Conservation (phyloP, 768 basidiomycete species). For the Chalciporus pseudorubinellus region DNA sequence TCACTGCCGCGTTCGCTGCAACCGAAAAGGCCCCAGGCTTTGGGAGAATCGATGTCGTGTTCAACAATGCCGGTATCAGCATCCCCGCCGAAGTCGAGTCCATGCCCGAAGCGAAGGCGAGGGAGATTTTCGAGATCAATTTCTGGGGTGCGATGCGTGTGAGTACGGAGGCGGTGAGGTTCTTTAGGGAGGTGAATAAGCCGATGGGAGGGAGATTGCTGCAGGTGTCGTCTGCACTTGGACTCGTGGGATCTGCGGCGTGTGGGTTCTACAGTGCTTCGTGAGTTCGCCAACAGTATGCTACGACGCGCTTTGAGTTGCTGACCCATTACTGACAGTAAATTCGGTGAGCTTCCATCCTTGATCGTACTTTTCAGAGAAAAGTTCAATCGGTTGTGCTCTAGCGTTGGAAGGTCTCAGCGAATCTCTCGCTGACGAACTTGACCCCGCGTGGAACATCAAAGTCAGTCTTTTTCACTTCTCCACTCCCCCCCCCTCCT, state of each 20-base stretch:
- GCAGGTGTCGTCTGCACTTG: slow-evolving; percentile 37
- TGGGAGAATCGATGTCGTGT: slow-evolving; percentile 37
- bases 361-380: no score
- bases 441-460: slow-evolving; percentile 19
- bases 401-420: slow-evolving; percentile 18
- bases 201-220: slow-evolving; percentile 39
- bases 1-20: slow-evolving; percentile 27
- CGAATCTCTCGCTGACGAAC: slow-evolving; percentile 8
- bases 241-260: slow-evolving; percentile 19
- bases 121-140: slow-evolving; percentile 36
- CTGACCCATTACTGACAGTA: slow-evolving; percentile 1
- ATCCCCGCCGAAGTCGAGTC: slow-evolving; percentile 37
- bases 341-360: slow-evolving; percentile 21
- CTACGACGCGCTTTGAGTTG: no score
- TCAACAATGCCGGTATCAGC: slow-evolving; percentile 35
- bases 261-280: slow-evolving; percentile 27
- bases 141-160: slow-evolving; percentile 37
- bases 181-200: slow-evolving; percentile 39
- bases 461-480: no score
- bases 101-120: slow-evolving; percentile 28
- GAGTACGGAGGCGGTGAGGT: slow-evolving; percentile 27
- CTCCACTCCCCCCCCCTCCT: no score
- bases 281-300: no score
- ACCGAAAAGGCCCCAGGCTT: slow-evolving; percentile 28
- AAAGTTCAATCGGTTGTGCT: not conserved